Conservation (phyloP, 495 filamentous ascomycete species). For the Neurospora intermedia region DNA sequence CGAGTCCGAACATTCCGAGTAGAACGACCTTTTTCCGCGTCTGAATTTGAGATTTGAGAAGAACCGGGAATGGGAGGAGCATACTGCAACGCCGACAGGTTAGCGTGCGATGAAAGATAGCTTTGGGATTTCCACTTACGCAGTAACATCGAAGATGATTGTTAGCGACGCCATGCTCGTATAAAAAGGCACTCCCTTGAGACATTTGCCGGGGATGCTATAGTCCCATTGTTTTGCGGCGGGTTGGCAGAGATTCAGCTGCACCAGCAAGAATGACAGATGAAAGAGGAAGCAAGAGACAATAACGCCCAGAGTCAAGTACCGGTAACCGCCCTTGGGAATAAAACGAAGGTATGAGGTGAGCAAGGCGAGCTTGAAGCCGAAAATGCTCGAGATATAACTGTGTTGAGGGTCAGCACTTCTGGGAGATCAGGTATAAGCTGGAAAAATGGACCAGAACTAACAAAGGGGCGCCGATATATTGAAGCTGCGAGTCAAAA, state of each 20-base stretch:
- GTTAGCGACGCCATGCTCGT: constrained; percentile 29
- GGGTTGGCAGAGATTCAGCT: constrained; percentile 36
- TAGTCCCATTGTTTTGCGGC: constrained; percentile 38
- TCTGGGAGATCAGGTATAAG: background rate
- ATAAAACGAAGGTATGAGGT: constrained; percentile 41
- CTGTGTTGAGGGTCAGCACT: constrained; percentile 8
- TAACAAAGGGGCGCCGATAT: constrained; percentile 31
- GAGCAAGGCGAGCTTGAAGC: constrained; percentile 43
- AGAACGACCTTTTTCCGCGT: constrained; percentile 32
- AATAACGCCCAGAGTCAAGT: constrained; percentile 24
- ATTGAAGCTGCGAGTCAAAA: constrained; percentile 22
- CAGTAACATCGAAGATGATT: constrained; percentile 38
- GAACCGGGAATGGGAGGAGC: constrained; percentile 40
- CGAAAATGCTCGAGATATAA: constrained; percentile 35
- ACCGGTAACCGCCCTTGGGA: constrained; percentile 30
- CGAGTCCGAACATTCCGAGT: constrained; percentile 37
- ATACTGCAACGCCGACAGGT: constrained; percentile 21
- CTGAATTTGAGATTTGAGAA: constrained; percentile 32
- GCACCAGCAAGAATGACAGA: constrained; percentile 25
- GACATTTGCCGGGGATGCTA: constrained; percentile 29
- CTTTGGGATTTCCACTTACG: constrained; percentile 20
- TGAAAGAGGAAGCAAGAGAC: constrained; percentile 23
- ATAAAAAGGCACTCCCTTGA: constrained; percentile 33
- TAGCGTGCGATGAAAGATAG: background rate
- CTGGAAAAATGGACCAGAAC: background rate